A percentile compares a stretch with the other conserved stretches of the same genome.
phyloP scores from a whole-genome alignment of 805 yeast genomes.

The Candida boleticola region DNA sequence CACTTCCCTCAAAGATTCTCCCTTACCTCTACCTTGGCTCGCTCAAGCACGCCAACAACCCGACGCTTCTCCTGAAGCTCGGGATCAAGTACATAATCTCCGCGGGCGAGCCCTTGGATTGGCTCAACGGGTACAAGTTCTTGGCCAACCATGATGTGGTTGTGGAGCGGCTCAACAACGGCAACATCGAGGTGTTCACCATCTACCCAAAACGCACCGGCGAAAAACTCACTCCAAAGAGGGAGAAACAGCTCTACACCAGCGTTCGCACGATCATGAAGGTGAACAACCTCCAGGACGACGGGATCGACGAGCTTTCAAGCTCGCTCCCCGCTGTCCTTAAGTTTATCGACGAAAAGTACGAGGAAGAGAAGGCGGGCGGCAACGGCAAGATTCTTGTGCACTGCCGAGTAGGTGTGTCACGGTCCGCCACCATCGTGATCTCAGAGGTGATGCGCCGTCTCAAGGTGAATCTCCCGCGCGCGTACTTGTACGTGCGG shows the following conservation, averaged over 20 bases:
- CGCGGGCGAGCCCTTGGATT: conserved; percentile 77
- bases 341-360: conserved; percentile 52
- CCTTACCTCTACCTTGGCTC: conserved; percentile 87
- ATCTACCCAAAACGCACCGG: conserved; percentile 18
- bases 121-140: conserved; percentile 48
- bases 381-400: conserved; percentile 50
- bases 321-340: conserved; percentile 62
- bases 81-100: conserved; percentile 76
- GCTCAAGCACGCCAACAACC: conserved; percentile 73
- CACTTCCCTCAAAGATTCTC: conserved; percentile 79
- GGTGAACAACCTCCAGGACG: conserved; percentile 79
- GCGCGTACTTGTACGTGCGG: conserved; percentile 85
- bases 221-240: background rate
- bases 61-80: conserved; percentile 57
- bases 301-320: conserved; percentile 80
- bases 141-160: conserved; percentile 20
- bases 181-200: conserved; percentile 29
- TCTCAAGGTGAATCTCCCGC: conserved; percentile 59
- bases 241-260: background rate
- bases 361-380: conserved; percentile 15
- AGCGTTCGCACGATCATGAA: conserved; percentile 51
- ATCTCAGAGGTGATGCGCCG: conserved; percentile 93
- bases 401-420: conserved; percentile 95
- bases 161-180: conserved; percentile 22
- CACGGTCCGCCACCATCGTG: conserved; percentile 91